phyloP scores from a whole-genome alignment of 805 yeast species.

The Candida boleticola region DNA sequence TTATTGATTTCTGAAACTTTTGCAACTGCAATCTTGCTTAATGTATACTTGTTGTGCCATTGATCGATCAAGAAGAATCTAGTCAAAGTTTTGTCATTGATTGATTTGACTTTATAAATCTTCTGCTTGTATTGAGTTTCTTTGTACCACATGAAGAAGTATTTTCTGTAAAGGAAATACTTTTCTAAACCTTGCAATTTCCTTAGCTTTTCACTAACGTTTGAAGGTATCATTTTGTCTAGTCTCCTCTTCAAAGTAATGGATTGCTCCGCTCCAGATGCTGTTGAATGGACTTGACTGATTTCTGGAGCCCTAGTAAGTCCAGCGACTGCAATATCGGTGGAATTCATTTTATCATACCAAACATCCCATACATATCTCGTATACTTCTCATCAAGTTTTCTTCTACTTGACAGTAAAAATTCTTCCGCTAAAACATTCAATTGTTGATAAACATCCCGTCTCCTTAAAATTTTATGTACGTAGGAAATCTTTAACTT shows the following conservation, averaged over 20 bases:
- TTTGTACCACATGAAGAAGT: constrained; percentile 16
- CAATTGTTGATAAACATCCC: no score
- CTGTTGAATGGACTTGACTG: no score
- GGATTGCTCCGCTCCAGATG: no score
- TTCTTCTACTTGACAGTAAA: not conserved
- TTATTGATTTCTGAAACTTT: not conserved
- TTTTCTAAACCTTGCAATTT: constrained; percentile 14
- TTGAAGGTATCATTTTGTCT: not conserved
- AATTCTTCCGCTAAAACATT: not conserved
- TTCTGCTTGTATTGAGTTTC: not conserved
- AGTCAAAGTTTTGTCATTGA: constrained; percentile 8
- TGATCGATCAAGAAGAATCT: constrained; percentile 10
- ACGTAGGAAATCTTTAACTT: no score
- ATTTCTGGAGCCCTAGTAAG: no score
- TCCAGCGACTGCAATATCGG: no score
- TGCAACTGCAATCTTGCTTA: constrained; percentile 11
- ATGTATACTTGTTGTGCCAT: constrained; percentile 15
- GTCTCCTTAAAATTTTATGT: no score
- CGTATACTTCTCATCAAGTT: not conserved
- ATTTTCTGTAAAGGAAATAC: constrained; percentile 11
- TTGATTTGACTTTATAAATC: constrained; percentile 3
- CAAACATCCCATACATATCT: constrained; percentile 8
- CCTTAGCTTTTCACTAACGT: constrained; percentile 11
- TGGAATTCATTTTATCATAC: constrained; percentile 11
- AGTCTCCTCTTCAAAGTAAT: not conserved